Percentiles rank a stretch among this genome's conserved stretches.
These are phyloP conservation scores for Pythium pectinolyticum DNA, from an alignment of 352 stramenopile species.

Conservation along the genomic window DNA sequence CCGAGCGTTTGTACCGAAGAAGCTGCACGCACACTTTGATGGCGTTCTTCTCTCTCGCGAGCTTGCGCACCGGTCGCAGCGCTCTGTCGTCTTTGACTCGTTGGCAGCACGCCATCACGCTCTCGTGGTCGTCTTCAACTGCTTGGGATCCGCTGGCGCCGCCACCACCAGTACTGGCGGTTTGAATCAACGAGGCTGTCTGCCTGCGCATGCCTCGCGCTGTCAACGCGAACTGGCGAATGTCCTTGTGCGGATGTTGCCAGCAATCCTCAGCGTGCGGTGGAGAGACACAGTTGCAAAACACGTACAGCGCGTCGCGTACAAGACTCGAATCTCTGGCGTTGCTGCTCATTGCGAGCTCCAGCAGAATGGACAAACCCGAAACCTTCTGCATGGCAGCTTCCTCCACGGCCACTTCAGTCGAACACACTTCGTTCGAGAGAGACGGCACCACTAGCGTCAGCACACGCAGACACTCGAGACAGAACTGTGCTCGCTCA, in stretches of 20 bases:
- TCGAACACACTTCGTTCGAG: conserved; percentile 74
- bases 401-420: conserved; percentile 63
- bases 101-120: conserved; percentile 43
- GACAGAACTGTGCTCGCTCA: conserved; percentile 77
- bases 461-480: conserved; percentile 73
- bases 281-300: conserved; percentile 84
- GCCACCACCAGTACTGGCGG: not conserved
- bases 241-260: conserved; percentile 84
- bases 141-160: not conserved
- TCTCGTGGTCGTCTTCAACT: conserved; percentile 23
- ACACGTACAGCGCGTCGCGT: conserved; percentile 65
- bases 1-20: conserved; percentile 84
- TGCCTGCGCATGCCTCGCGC: conserved; percentile 63
- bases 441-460: conserved; percentile 74
- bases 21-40: conserved; percentile 89
- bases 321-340: conserved; percentile 72
- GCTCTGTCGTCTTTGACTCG: conserved; percentile 67
- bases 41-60: conserved; percentile 77
- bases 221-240: conserved; percentile 77
- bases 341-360: conserved; percentile 77
- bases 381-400: conserved; percentile 35
- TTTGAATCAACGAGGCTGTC: not conserved
- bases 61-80: conserved; percentile 64
- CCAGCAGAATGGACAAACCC: conserved; percentile 72
- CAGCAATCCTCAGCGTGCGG: conserved; percentile 79